These are phyloP conservation scores for Rutidosis leptorrhynchoides DNA, from an alignment of 129 eudicot species.

Conservation along the genomic window DNA sequence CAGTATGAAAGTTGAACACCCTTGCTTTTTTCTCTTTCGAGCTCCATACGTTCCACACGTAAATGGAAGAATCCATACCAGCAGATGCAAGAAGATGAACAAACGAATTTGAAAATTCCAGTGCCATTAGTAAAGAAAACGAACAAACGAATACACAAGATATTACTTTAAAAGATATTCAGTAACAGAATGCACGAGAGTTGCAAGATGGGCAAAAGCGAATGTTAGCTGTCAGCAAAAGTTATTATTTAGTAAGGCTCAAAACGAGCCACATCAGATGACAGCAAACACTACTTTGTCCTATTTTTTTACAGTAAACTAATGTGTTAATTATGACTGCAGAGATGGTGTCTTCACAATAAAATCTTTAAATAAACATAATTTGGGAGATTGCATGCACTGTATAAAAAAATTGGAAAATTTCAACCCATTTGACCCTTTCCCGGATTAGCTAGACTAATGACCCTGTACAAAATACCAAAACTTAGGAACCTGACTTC, in stretches of 20 bases:
- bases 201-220: neutral
- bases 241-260: too few relatives aligned
- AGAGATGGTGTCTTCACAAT: neutral
- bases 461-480: neutral
- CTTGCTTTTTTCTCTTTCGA: slow-evolving; percentile 54
- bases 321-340: neutral
- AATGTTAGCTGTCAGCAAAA: neutral
- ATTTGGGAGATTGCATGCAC: neutral
- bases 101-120: too few relatives aligned
- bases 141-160: too few relatives aligned
- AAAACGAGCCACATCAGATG: too few relatives aligned
- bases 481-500: neutral
- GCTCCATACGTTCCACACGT: slow-evolving; percentile 92
- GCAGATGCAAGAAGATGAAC: slow-evolving; percentile 98
- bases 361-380: too few relatives aligned
- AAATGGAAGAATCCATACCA: slow-evolving; percentile 77
- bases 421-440: neutral
- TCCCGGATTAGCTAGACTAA: neutral
- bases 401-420: neutral
- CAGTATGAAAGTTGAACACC: slow-evolving; percentile 48
- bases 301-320: neutral
- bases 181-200: neutral
- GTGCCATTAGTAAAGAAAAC: too few relatives aligned
- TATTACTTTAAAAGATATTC: too few relatives aligned
- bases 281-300: neutral